A percentile compares a stretch with the other conserved stretches of the same genome.
Conservation (phyloP, 345 rosid genomes). For the Populus euphratica region DNA sequence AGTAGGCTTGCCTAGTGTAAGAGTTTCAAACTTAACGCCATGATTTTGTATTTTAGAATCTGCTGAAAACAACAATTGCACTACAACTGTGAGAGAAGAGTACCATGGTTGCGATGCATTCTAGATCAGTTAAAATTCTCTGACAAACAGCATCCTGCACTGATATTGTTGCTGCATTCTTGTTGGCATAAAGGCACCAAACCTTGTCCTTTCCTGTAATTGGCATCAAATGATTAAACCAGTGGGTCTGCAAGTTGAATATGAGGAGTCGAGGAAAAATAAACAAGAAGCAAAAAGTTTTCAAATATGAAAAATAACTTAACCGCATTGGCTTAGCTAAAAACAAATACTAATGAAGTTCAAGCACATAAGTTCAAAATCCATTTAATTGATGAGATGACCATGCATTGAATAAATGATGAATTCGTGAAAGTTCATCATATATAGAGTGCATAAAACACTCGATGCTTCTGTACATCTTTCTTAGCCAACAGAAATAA, state of each 20-base stretch:
- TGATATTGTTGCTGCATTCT: slow-evolving; percentile 51
- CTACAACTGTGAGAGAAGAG: background rate
- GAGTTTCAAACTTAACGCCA: no score
- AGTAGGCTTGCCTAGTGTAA: no score
- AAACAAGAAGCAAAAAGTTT: background rate
- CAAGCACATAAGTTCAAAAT: background rate
- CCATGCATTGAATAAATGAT: background rate
- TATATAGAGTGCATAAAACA: background rate
- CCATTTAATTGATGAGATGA: slow-evolving; percentile 4
- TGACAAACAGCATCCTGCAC: slow-evolving; percentile 49
- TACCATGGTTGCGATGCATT: slow-evolving; percentile 31
- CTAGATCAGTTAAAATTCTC: slow-evolving; percentile 31
- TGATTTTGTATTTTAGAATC: no score
- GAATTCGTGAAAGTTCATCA: no score
- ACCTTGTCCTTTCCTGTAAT: slow-evolving; percentile 67
- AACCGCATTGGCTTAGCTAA: background rate
- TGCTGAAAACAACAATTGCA: background rate
- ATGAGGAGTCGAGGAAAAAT: background rate
- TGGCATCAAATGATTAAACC: background rate
- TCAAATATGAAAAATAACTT: background rate
- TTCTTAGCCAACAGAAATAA: background rate
- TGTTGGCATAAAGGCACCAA: slow-evolving; percentile 88
- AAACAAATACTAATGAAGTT: background rate
- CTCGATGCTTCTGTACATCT: background rate
- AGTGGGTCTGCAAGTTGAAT: background rate